These are phyloP conservation scores for Tympanopsis confertula DNA, from an alignment of 2,329 filamentous ascomycete genomes.

Conservation along the genomic window DNA sequence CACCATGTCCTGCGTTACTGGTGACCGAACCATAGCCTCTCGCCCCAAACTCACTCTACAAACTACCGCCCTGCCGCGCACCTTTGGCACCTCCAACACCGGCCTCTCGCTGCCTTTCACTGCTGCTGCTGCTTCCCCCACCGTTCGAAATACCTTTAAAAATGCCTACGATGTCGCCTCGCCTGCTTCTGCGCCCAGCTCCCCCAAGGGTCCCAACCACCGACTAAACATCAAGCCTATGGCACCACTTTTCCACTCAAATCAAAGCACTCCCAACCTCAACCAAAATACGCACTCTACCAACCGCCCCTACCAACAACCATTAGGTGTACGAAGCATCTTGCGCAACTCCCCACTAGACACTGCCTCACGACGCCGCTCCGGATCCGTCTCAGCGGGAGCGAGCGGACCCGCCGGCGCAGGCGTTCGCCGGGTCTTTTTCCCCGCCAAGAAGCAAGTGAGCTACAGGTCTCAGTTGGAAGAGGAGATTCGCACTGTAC, in stretches of 20 bases:
- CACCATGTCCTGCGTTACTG: too few relatives aligned
- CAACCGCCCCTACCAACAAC: slow-evolving; percentile 24
- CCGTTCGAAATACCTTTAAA: slow-evolving; percentile 46
- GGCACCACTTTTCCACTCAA: not conserved
- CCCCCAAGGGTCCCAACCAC: too few relatives aligned
- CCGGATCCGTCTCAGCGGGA: slow-evolving; percentile 20
- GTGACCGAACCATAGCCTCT: too few relatives aligned
- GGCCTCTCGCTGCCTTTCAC: slow-evolving; percentile 39
- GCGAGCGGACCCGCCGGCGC: slow-evolving; percentile 20
- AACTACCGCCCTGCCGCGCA: slow-evolving; percentile 34
- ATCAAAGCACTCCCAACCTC: slow-evolving; percentile 3
- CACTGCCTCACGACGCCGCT: slow-evolving; percentile 18
- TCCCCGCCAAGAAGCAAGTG: slow-evolving; percentile 44
- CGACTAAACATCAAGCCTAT: not conserved
- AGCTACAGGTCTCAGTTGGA: slow-evolving; percentile 41
- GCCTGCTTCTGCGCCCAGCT: slow-evolving; percentile 13
- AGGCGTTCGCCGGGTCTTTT: slow-evolving; percentile 22
- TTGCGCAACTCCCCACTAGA: slow-evolving; percentile 30
- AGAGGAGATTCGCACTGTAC: slow-evolving; percentile 44
- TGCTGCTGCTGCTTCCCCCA: slow-evolving; percentile 39
- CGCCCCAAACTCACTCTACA: slow-evolving; percentile 50
- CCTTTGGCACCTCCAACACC: slow-evolving; percentile 39
- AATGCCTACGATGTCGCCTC: slow-evolving; percentile 39
- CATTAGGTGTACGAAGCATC: slow-evolving; percentile 29
- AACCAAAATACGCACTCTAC: slow-evolving; percentile 4